Evolutionary conservation across 352 stramenopile species (phyloP).

Genomic region (Globisporangium solare): DNA sequence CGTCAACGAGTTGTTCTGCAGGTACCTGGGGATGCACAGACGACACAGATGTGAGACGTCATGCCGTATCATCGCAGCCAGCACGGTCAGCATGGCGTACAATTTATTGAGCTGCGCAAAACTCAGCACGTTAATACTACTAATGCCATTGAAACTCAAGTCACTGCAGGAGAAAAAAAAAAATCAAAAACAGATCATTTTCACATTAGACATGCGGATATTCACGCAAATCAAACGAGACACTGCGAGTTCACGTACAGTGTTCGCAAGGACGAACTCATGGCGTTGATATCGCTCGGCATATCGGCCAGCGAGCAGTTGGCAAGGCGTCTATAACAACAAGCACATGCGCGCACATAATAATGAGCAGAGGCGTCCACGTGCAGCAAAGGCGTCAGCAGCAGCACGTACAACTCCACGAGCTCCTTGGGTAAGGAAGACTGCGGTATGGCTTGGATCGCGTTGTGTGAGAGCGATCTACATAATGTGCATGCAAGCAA

Average conservation of each 20-base stretch:
- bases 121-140: slow-evolving; percentile 10
- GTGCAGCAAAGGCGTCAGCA: neutral
- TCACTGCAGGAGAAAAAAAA: slow-evolving; percentile 1
- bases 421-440: slow-evolving; percentile 9
- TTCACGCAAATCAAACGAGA: neutral
- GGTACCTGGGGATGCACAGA: slow-evolving; percentile 2
- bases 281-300: neutral
- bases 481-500: too few relatives aligned
- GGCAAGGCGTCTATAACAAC: slow-evolving; percentile 4
- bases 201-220: neutral
- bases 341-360: neutral
- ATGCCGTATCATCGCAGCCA: too few relatives aligned
- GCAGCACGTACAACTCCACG: slow-evolving; percentile 5
- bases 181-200: neutral
- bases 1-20: slow-evolving; percentile 20
- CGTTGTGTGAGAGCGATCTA: slow-evolving; percentile 12
- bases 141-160: slow-evolving; percentile 15
- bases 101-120: slow-evolving; percentile 13
- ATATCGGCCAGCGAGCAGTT: slow-evolving; percentile 12
- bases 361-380: neutral
- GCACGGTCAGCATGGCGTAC: slow-evolving; percentile 6
- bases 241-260: slow-evolving; percentile 6
- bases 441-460: neutral
- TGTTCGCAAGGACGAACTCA: slow-evolving; percentile 5
- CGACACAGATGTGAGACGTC: neutral